phyloP scores from a whole-genome alignment of 2,329 filamentous ascomycete genomes.

The Emergomyces pasteurianus region DNA sequence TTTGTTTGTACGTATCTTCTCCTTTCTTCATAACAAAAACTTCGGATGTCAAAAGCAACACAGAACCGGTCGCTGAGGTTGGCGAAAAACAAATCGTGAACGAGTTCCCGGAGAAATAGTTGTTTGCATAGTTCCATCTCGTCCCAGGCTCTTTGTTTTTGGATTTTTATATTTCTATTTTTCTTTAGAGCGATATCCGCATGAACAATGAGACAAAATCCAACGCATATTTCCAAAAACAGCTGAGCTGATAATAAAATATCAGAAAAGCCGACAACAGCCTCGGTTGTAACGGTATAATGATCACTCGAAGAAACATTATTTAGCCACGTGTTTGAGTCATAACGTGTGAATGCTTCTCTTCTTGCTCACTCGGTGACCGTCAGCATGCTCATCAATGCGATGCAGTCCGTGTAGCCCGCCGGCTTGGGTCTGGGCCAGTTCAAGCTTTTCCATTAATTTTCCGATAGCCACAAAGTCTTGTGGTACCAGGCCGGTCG shows the following conservation, averaged over 20 bases:
- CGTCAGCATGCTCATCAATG: conserved; percentile 33
- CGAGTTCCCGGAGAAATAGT: background rate
- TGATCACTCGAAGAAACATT: background rate
- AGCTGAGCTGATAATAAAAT: background rate
- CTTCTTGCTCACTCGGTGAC: conserved; percentile 33
- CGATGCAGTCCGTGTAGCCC: conserved; percentile 31
- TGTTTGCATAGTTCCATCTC: background rate
- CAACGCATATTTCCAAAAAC: background rate
- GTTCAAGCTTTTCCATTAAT: conserved; percentile 72
- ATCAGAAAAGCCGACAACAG: background rate
- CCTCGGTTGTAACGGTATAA: background rate
- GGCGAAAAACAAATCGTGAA: background rate
- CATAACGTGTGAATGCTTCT: conserved; percentile 34
- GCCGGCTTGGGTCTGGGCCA: conserved; percentile 42
- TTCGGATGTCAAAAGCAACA: background rate
- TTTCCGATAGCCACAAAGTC: conserved; percentile 70
- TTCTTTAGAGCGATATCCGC: background rate
- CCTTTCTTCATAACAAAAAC: background rate
- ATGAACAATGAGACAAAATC: background rate
- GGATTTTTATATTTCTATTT: background rate
- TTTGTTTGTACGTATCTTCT: background rate
- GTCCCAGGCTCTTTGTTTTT: background rate
- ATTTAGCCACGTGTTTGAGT: background rate
- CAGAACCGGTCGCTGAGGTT: background rate
- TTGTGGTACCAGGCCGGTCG: conserved; percentile 57